These are phyloP conservation scores for Penicillium sp. DNA, from an alignment of 2,329 filamentous ascomycete species.

Conservation along the genomic window DNA sequence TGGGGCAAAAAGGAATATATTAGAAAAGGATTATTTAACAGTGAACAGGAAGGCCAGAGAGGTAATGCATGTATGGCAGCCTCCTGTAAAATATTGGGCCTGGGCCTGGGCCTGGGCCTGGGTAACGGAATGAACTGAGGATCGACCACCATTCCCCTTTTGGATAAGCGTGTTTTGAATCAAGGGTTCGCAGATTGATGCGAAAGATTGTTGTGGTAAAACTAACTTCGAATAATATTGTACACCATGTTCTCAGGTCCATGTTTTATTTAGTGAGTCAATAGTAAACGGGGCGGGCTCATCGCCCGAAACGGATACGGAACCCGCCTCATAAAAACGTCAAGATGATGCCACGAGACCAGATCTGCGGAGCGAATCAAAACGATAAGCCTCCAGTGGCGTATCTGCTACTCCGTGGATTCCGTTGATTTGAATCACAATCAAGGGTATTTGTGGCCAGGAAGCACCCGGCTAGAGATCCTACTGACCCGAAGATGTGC, in stretches of 20 bases:
- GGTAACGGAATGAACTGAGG: too few relatives aligned
- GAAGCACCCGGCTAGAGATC: background rate
- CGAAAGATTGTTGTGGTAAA: too few relatives aligned
- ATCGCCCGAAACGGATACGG: constrained; percentile 1
- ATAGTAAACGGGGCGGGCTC: background rate
- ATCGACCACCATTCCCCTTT: too few relatives aligned
- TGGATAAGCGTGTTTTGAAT: too few relatives aligned
- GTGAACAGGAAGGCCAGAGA: too few relatives aligned
- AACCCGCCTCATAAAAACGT: constrained; percentile 3
- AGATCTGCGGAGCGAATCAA: background rate
- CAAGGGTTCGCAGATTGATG: too few relatives aligned
- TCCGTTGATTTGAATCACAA: background rate
- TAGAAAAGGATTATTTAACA: too few relatives aligned
- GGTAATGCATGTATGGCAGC: too few relatives aligned
- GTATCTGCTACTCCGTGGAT: background rate
- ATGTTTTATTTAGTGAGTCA: background rate
- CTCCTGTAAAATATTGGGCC: too few relatives aligned
- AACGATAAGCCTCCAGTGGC: background rate
- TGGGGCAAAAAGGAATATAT: too few relatives aligned
- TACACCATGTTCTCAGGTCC: background rate
- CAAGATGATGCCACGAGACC: background rate
- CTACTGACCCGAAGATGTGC: constrained; percentile 1
- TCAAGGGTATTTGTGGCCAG: background rate
- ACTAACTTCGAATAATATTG: background rate
- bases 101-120: too few relatives aligned